A percentile compares a stretch with the other conserved stretches of the same genome.
Conservation (phyloP, 176 grass and related monocot genomes). For the Carex littledalei region DNA sequence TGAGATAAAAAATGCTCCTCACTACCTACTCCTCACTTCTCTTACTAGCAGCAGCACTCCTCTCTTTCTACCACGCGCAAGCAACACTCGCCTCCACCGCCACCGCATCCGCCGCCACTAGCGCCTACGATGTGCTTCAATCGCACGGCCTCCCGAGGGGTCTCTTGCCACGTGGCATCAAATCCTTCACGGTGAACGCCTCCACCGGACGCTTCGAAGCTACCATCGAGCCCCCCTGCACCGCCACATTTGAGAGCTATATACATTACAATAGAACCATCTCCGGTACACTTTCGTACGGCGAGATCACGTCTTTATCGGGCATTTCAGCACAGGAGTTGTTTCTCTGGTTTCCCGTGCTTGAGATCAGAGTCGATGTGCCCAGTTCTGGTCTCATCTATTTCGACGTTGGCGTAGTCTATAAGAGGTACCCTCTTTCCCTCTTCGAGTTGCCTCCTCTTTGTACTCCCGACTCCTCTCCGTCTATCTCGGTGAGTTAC, state of each 20-base stretch:
- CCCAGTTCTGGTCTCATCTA: constrained; percentile 45
- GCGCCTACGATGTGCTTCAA: constrained; percentile 40
- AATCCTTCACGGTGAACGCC: constrained; percentile 21
- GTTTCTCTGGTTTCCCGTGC: constrained; percentile 66
- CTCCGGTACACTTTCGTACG: constrained; percentile 29
- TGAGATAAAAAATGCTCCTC: not conserved
- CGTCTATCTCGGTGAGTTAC: constrained; percentile 1
- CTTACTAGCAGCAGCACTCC: not conserved
- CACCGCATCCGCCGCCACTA: constrained; percentile 11
- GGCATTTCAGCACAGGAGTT: constrained; percentile 50
- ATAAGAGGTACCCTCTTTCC: constrained; percentile 50
- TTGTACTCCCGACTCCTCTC: constrained; percentile 31
- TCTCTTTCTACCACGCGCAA: not conserved
- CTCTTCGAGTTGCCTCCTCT: constrained; percentile 57
- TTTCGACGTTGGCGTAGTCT: constrained; percentile 70
- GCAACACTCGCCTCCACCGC: not conserved
- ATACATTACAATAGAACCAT: constrained; percentile 55
- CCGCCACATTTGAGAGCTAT: constrained; percentile 31
- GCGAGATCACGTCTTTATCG: constrained; percentile 34
- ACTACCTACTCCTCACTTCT: not conserved
- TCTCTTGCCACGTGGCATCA: constrained; percentile 38
- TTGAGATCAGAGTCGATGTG: constrained; percentile 46
- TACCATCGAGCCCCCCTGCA: constrained; percentile 32
- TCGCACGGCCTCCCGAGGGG: constrained; percentile 38
- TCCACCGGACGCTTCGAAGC: constrained; percentile 42